Conservation (phyloP, 805 yeast species). For the Kazachstania africana region DNA sequence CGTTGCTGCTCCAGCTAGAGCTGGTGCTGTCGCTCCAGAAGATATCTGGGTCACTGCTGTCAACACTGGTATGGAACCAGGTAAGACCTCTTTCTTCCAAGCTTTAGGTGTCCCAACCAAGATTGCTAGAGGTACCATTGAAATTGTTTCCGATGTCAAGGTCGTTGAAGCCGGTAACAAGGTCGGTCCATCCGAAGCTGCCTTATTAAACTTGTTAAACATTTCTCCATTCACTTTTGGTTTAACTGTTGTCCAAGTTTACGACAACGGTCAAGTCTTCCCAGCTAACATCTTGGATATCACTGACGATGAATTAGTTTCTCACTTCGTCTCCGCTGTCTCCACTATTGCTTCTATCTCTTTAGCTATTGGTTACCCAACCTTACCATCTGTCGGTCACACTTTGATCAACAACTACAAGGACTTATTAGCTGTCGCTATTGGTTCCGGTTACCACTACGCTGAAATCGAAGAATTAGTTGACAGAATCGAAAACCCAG, state of each 20-base stretch:
- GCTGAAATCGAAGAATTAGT: constrained; percentile 98
- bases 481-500: constrained; percentile 99
- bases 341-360: constrained; percentile 91
- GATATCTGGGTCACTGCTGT: constrained; percentile 98
- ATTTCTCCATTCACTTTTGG: constrained; percentile 99
- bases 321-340: constrained; percentile 87
- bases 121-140: constrained; percentile 99
- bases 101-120: constrained; percentile 99
- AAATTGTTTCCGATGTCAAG: constrained; percentile 93
- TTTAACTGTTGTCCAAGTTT: constrained; percentile 91
- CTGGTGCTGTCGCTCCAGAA: constrained; percentile 98
- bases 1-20: constrained; percentile 99
- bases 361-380: constrained; percentile 98
- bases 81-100: constrained; percentile 99
- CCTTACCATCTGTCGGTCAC: constrained; percentile 99
- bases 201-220: constrained; percentile 97
- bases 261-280: constrained; percentile 98
- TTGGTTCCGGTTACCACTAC: constrained; percentile 97
- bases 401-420: constrained; percentile 97
- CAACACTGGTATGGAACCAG: constrained; percentile 99
- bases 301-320: constrained; percentile 91
- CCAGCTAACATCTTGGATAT: constrained; percentile 93
- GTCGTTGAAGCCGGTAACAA: constrained; percentile 76
- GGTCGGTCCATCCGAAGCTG: constrained; percentile 99
- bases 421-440: constrained; percentile 93